Base-by-base conservation (phyloP, 148 eudicot genomes). In the Talinum fruticosum region DNA sequence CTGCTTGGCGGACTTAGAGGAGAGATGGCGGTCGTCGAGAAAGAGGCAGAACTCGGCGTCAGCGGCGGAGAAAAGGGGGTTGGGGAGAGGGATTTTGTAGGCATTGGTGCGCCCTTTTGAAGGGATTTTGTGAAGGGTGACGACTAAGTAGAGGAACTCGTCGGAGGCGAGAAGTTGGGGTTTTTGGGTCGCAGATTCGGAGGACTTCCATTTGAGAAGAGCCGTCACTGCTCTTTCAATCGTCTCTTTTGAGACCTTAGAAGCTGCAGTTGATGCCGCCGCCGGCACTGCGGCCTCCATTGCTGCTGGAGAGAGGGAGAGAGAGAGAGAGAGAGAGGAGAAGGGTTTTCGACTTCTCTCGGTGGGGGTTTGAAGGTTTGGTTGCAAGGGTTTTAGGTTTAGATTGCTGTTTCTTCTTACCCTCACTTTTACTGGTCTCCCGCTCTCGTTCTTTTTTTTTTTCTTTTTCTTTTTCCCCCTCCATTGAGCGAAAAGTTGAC, bases 81-180 rank as follows among this genome's bases (percentile, higher is more conserved):
- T 85, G 13, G 86, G 87, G 32, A 95, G 88, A 45, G 90, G 81
- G 83, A 95, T 82, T 76, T 79, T 87, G 81, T 80, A 81, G 30
- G 97, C 85, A 19, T 86, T 86, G 0, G 85, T 83, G 44, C 85
- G 88, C 0, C 71, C 67, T 65, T 87, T 85, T 0, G 87, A 66
- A 15, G 97, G 96, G 84, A 88, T 86, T 78, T 89, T 88, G 28
- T 87, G 87, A 3, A 92, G 88, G 74, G 97, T 92, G 65, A 95
- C 24, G 71, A 83, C 85, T 19, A 95, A 86, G 86, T 91, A 93
- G 32, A 93, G 28, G 82, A 84, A 90, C 28, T 89, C 93, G 29
- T 90, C 95, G 47, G 82, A 72, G 0, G 79, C 51, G 0, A 88
- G 34, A 7, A 88, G 83, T 44, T 88, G 84, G 49, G 87, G 77